Base-by-base conservation (phyloP, 2,329 filamentous ascomycete genomes). In the Sporothrix schenckii region DNA sequence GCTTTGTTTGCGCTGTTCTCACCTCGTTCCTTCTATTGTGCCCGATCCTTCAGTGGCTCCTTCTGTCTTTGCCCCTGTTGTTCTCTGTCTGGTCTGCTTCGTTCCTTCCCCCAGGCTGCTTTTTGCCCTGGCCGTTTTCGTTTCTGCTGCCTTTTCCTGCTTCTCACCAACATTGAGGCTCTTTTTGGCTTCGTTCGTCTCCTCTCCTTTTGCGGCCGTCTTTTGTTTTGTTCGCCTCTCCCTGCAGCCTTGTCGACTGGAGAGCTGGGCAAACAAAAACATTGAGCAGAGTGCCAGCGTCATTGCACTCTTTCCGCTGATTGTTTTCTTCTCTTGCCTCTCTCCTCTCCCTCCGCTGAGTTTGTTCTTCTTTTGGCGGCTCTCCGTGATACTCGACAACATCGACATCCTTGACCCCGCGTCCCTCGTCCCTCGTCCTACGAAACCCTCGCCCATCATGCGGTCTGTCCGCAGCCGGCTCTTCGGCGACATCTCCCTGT, bases 381-480 rank as follows among this genome's bases (percentile, higher is more conserved):
- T 27, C 5, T 53, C 47, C 11, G 41, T 44, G 41, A 44, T 44
- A 44, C 41, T 34, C 6, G 34, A 34, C 34, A 16, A 7, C 11
- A 61, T 44, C 13, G 2, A 61, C 56, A 24, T 39, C 54, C 7
- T n/a, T 24, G 54, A 58, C 30, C 16, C 1, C 16, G 34, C 21
- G 13, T 16, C 14, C 10, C 41, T 44, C 41, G 41, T 11, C 41
- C 5, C 6, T n/a, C 54, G 54, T 58, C 30, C 30, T 13, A 24
- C 58, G 13, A 63, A 16, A 19, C 60, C n/a, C 49, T 27, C 49
- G n/a, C n/a, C 39, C 54, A 65, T 19, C 58, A 63, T 63, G 58
- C 58, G 58, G 68, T 30, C 14, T 4, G 6, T 27, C 24, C 30
- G 44, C 49, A 24, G 58, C 52, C 50, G 58, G 47, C 49, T 34